A percentile compares a stretch with the other conserved stretches of the same genome.
phyloP scores from a whole-genome alignment of 192 early-diverging fungal genomes.

The Entrophospora sp. region DNA sequence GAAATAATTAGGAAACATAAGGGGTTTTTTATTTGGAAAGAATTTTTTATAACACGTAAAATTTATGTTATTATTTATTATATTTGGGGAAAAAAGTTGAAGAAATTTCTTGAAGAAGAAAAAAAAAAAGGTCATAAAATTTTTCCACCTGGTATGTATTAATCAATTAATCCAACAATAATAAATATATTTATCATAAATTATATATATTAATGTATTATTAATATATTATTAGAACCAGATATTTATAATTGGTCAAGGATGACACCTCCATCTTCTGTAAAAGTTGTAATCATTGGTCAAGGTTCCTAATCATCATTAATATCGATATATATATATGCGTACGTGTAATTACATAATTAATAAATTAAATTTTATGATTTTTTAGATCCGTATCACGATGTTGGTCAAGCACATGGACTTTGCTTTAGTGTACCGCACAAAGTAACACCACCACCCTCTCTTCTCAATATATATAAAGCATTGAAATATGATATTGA shows the following conservation, averaged over 20 bases:
- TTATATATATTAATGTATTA: too few relatives aligned
- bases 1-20: not conserved
- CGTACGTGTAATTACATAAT: not conserved
- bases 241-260: constrained; percentile 81
- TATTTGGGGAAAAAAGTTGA: constrained; percentile 51
- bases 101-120: constrained; percentile 57
- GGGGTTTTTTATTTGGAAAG: not conserved
- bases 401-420: constrained; percentile 47
- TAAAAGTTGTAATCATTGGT: constrained; percentile 85
- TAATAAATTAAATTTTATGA: not conserved
- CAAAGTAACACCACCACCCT: constrained; percentile 70
- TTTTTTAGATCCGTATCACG: constrained; percentile 61
- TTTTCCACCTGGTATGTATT: constrained; percentile 60
- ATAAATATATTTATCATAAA: not conserved
- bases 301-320: too few relatives aligned
- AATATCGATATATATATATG: not conserved
- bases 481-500: constrained; percentile 64
- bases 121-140: constrained; percentile 38
- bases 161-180: not conserved
- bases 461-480: constrained; percentile 87
- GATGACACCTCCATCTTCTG: constrained; percentile 52
- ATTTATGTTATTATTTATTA: not conserved
- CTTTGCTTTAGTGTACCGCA: constrained; percentile 83
- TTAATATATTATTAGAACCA: constrained; percentile 22
- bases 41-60: not conserved